Conservation (phyloP, 73 alveolate genomes). For the Blepharisma stoltei region DNA sequence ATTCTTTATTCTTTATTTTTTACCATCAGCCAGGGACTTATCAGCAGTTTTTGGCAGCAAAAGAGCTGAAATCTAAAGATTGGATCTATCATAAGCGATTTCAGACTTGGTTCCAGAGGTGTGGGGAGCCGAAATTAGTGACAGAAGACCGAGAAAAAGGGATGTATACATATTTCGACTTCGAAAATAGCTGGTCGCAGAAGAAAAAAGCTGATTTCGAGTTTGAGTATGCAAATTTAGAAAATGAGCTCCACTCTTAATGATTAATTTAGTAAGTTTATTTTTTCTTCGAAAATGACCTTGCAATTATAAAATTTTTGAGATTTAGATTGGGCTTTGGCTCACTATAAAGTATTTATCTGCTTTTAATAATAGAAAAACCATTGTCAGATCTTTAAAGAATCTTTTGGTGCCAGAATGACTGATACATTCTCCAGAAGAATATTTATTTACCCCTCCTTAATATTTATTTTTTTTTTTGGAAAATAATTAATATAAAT, state of each 20-base stretch:
- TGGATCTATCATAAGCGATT: constrained; percentile 13
- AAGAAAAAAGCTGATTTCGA: constrained; percentile 16
- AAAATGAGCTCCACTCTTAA: constrained; percentile 13
- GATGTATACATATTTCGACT: constrained; percentile 6
- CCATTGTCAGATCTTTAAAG: no score
- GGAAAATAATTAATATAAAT: no score
- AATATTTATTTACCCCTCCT: no score
- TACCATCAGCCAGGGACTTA: constrained; percentile 26
- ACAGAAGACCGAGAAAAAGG: constrained; percentile 8
- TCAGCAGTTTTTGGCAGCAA: constrained; percentile 10
- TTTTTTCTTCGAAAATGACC: no score
- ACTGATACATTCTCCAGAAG: no score
- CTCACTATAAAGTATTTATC: no score
- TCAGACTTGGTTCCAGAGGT: constrained; percentile 22
- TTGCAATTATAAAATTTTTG: no score
- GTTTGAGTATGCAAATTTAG: neutral
- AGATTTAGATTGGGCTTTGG: no score
- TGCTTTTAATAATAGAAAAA: no score
- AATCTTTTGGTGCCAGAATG: no score
- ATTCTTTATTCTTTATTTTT: constrained; percentile 10
- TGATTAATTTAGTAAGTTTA: no score
- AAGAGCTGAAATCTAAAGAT: constrained; percentile 4
- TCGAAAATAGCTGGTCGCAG: constrained; percentile 19
- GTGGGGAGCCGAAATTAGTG: constrained; percentile 10
- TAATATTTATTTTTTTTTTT: no score